Conservation (phyloP, 208 protist genomes). For the Porcisia hertigi region DNA sequence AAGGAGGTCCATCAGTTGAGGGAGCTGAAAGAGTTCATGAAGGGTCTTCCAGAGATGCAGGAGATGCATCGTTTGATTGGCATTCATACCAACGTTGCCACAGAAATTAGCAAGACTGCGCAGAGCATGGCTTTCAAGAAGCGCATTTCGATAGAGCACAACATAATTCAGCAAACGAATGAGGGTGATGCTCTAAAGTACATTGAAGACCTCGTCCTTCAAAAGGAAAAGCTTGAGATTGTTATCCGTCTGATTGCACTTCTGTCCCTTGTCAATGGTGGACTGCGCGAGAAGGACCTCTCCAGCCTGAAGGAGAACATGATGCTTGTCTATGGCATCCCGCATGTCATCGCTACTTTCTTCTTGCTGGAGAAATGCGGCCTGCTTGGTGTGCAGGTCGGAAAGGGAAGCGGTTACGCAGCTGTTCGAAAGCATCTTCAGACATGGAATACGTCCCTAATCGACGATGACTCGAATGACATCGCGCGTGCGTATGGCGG, state of each 20-base stretch:
- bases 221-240: slow-evolving; percentile 49
- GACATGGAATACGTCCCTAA: slow-evolving; percentile 55
- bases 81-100: slow-evolving; percentile 82
- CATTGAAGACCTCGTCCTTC: slow-evolving; percentile 83
- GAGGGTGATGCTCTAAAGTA: slow-evolving; percentile 75
- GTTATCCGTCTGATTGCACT: slow-evolving; percentile 82
- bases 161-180: slow-evolving; percentile 70
- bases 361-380: slow-evolving; percentile 61
- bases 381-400: slow-evolving; percentile 45
- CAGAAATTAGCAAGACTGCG: slow-evolving; percentile 72
- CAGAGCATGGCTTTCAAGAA: slow-evolving; percentile 67
- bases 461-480: slow-evolving; percentile 70
- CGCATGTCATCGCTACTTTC: slow-evolving; percentile 64
- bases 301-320: slow-evolving; percentile 70
- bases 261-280: slow-evolving; percentile 82
- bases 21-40: slow-evolving; percentile 90
- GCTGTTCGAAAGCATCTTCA: slow-evolving; percentile 57
- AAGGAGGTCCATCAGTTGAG: slow-evolving; percentile 86
- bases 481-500: slow-evolving; percentile 78
- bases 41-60: slow-evolving; percentile 83
- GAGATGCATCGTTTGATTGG: slow-evolving; percentile 80
- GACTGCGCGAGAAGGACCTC: slow-evolving; percentile 71
- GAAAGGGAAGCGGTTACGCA: slow-evolving; percentile 49
- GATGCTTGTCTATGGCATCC: slow-evolving; percentile 88
- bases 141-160: slow-evolving; percentile 74